Evolutionary conservation across 73 alveolate genomes (phyloP).

Genomic region (Breviolum minutum): DNA sequence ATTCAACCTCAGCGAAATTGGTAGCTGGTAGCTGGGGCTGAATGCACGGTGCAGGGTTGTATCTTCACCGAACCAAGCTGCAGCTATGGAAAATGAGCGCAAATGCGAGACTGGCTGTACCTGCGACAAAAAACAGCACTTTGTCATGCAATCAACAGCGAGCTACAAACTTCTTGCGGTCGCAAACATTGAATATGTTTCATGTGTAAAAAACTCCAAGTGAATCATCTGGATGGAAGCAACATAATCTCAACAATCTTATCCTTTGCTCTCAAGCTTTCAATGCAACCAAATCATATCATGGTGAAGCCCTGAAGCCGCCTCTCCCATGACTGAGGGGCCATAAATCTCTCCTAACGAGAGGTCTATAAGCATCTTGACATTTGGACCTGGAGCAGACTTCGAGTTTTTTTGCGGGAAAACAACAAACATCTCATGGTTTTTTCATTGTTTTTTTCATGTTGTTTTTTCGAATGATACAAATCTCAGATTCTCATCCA

Average conservation of each 20-base stretch:
- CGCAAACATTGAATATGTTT: too few relatives aligned
- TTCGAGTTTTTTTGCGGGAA: too few relatives aligned
- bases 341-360: slow-evolving; percentile 85
- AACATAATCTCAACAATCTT: too few relatives aligned
- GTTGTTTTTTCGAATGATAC: too few relatives aligned
- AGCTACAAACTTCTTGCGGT: too few relatives aligned
- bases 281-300: too few relatives aligned
- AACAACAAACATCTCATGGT: too few relatives aligned
- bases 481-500: too few relatives aligned
- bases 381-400: slow-evolving; percentile 55
- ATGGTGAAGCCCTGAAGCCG: not conserved
- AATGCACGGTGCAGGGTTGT: not conserved
- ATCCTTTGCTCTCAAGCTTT: too few relatives aligned
- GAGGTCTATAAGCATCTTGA: slow-evolving; percentile 83
- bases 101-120: slow-evolving; percentile 60
- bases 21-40: not conserved
- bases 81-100: slow-evolving; percentile 80
- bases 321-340: slow-evolving; percentile 94
- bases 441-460: too few relatives aligned
- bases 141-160: not conserved
- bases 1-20: slow-evolving; percentile 29
- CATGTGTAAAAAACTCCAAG: too few relatives aligned
- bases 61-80: slow-evolving; percentile 8
- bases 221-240: too few relatives aligned
- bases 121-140: not conserved